phyloP scores from a whole-genome alignment of 139 green algal genomes.

The Chlorella sp. region DNA sequence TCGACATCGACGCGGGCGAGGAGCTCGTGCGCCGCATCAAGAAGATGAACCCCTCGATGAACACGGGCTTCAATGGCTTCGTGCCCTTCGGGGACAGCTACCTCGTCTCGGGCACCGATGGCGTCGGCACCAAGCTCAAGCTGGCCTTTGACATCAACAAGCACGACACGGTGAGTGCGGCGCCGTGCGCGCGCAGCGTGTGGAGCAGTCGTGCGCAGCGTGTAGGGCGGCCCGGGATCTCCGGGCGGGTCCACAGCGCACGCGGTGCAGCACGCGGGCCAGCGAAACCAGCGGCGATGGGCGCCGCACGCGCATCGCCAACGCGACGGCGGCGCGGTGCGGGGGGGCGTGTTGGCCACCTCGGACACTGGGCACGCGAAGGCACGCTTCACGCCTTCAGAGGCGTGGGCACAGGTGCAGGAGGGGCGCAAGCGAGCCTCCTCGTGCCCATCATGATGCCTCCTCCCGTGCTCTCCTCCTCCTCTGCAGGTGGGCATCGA shows the following conservation, averaged over 20 bases:
- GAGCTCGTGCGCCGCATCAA: slow-evolving; percentile 93
- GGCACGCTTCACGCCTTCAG: too few species aligned
- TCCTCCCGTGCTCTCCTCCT: too few species aligned
- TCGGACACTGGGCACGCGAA: too few species aligned
- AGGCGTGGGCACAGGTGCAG: too few species aligned
- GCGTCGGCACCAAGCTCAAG: slow-evolving; percentile 98
- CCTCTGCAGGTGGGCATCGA: slow-evolving; percentile 72
- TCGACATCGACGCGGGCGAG: slow-evolving; percentile 96
- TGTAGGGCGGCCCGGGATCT: neutral
- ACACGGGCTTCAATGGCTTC: slow-evolving; percentile 80
- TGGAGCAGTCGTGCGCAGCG: neutral
- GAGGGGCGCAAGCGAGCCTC: too few species aligned
- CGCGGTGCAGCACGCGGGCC: neutral
- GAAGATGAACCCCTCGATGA: slow-evolving; percentile 88
- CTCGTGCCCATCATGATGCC: too few species aligned
- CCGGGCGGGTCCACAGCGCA: too few species aligned
- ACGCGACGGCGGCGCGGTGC: too few species aligned
- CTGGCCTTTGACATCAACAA: slow-evolving; percentile 94
- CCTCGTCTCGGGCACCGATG: slow-evolving; percentile 94
- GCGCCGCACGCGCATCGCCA: too few species aligned
- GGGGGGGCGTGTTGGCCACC: too few species aligned
- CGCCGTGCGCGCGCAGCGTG: neutral
- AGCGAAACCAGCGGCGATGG: too few species aligned
- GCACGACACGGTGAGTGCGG: slow-evolving; percentile 84
- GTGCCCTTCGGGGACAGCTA: slow-evolving; percentile 95